Base-by-base conservation (phyloP, 2,329 filamentous ascomycete genomes). In the Fusarium sp. region DNA sequence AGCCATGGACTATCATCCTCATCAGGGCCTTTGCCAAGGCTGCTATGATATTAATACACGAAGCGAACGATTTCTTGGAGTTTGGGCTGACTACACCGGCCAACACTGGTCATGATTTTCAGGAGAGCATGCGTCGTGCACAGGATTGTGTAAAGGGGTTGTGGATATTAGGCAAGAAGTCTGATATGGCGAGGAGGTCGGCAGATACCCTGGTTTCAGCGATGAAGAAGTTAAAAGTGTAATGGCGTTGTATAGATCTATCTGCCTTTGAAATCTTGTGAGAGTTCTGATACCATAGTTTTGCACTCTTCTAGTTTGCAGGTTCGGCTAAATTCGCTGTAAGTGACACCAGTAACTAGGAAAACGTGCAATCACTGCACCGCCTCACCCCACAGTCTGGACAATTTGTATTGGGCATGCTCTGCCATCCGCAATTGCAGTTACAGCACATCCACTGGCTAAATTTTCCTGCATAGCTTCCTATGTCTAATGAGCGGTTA, bases 1-100 rank as follows among this genome's bases (percentile, higher is more conserved):
- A 90, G 70, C 89, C 89, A 0, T 90, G 89, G 89, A 89, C 88
- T 2, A 84, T 86, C n/a, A 84, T 90, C 6, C 78, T 89, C 30
- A 85, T 89, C 61, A 82, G 86, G 34, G 84, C 85, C 0, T 89
- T 90, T 62, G 82, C 85, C n/a, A 86, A 84, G 73, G 85, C 87
- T 0, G 84, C 79, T 3, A 75, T 81, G 6, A 63, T 81, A 26
- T 75, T 82, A 12, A 70, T 89, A 5, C 78, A 84, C 20, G 78
- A 78, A 47, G 78, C 75, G 0, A 75, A 76, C 6, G 70, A 77
- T 17, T 65, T 66, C 13, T 34, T 72, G 48, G 74, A 79, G 34
- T 66, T 77, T 60, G 69, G 70, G 28, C 61, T 72, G 34, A 62
- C 72, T 44, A 68, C 48, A 69, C 47, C 77, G 0, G 72, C 73